Evolutionary conservation across 768 basidiomycete genomes (phyloP).

Genomic region (Ramaria sp.): DNA sequence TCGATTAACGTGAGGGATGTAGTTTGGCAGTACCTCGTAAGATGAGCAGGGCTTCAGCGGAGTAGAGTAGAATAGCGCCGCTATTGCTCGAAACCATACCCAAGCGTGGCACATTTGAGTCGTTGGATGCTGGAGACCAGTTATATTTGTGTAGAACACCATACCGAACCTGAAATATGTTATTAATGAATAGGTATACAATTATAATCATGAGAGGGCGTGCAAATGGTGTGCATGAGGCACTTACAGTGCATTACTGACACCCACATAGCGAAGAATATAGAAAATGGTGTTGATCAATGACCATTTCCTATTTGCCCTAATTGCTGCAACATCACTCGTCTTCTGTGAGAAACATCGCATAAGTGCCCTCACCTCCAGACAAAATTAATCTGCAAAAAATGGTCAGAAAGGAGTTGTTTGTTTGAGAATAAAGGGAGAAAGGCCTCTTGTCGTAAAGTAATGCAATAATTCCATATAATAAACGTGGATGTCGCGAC

Average conservation of each 20-base stretch:
- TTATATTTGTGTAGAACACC: too few relatives aligned
- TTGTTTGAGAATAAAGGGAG: not conserved
- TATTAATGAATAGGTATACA: too few relatives aligned
- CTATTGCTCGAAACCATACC: not conserved
- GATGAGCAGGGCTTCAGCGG: not conserved
- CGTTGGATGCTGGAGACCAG: too few relatives aligned
- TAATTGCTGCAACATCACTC: not conserved
- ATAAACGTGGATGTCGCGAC: not conserved
- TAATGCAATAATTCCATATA: not conserved
- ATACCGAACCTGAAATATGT: not conserved
- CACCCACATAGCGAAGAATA: not conserved
- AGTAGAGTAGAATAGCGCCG: not conserved
- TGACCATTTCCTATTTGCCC: not conserved
- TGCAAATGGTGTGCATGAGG: not conserved
- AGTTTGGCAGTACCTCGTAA: too few relatives aligned
- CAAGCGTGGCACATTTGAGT: not conserved
- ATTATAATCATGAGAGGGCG: not conserved
- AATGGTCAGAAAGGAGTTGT: not conserved
- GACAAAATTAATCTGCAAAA: not conserved
- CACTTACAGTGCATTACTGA: not conserved
- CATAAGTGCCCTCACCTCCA: not conserved
- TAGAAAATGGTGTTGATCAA: not conserved
- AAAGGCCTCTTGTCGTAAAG: not conserved
- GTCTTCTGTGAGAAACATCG: too few relatives aligned
- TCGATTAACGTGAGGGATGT: too few relatives aligned